Percentiles rank a stretch among this genome's conserved stretches.
Evolutionary conservation across 106 monocot species (phyloP).

Genomic region (Agapanthus africanus): DNA sequence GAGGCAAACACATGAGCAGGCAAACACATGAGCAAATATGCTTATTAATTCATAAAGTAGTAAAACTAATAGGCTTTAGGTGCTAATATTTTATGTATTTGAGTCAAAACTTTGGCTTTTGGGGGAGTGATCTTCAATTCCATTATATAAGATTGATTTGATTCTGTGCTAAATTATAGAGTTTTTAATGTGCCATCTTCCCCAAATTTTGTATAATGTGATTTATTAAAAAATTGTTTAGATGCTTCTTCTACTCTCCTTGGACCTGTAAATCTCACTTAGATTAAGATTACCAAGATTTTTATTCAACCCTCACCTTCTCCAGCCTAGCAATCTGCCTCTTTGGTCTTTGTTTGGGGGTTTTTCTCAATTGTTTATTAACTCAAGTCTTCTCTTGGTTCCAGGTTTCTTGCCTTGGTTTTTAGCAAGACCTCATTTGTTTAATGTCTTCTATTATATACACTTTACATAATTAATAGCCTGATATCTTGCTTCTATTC

Average conservation of each 20-base stretch:
- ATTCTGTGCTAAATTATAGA: background rate
- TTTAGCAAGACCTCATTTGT: conserved; percentile 2
- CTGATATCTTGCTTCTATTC: conserved; percentile 9
- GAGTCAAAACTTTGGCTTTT: background rate
- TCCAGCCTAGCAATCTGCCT: conserved; percentile 4
- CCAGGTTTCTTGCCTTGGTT: conserved; percentile 3
- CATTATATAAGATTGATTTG: background rate
- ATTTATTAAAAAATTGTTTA: background rate
- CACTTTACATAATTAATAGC: conserved; percentile 12
- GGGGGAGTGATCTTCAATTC: conserved; percentile 1
- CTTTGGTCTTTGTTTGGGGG: no score
- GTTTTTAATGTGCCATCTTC: background rate
- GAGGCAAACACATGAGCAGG: no score
- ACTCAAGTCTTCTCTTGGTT: background rate
- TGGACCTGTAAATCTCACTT: background rate
- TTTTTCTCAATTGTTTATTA: conserved; percentile 1
- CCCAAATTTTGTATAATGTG: conserved; percentile 1
- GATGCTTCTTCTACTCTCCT: conserved; percentile 8
- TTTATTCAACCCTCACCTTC: conserved; percentile 3
- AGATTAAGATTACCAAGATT: background rate
- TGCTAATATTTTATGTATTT: background rate
- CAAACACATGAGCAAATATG: no score
- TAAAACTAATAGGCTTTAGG: no score
- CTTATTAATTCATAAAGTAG: no score
- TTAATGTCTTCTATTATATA: background rate